phyloP scores from a whole-genome alignment of 2,329 filamentous ascomycete species.

The Alternaria arbusti region DNA sequence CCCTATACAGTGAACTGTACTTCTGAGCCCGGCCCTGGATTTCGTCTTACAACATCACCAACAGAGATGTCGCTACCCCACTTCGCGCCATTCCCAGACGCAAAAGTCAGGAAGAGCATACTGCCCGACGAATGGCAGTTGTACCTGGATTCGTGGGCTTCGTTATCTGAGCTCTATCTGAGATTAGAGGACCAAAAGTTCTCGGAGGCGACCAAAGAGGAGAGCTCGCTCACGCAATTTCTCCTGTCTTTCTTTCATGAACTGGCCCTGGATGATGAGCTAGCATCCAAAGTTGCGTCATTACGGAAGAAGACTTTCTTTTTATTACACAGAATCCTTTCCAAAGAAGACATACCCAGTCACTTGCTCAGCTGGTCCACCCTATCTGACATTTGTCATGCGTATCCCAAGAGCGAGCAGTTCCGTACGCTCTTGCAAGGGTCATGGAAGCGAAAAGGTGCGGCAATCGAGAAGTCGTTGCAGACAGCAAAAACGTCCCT shows the following conservation, averaged over 20 bases:
- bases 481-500: constrained; percentile 67
- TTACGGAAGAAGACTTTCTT: constrained; percentile 71
- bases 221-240: constrained; percentile 68
- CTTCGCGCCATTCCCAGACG: constrained; percentile 78
- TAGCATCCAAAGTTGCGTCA: constrained; percentile 50
- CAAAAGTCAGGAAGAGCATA: constrained; percentile 70
- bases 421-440: constrained; percentile 56
- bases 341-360: constrained; percentile 54
- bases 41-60: neutral
- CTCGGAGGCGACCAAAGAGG: constrained; percentile 55
- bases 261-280: constrained; percentile 43
- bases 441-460: constrained; percentile 61
- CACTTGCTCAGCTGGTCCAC: constrained; percentile 69
- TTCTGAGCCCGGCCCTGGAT: no score
- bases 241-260: constrained; percentile 71
- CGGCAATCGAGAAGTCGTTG: constrained; percentile 61
- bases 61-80: constrained; percentile 64
- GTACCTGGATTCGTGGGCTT: constrained; percentile 77
- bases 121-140: constrained; percentile 75
- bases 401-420: constrained; percentile 69
- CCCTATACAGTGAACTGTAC: neutral
- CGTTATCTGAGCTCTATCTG: constrained; percentile 70
- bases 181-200: constrained; percentile 65
- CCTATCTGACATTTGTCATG: constrained; percentile 69
- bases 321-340: constrained; percentile 65